Conservation (phyloP, 1,284 basidiomycete species). For the Malassezia yamatoensis region DNA sequence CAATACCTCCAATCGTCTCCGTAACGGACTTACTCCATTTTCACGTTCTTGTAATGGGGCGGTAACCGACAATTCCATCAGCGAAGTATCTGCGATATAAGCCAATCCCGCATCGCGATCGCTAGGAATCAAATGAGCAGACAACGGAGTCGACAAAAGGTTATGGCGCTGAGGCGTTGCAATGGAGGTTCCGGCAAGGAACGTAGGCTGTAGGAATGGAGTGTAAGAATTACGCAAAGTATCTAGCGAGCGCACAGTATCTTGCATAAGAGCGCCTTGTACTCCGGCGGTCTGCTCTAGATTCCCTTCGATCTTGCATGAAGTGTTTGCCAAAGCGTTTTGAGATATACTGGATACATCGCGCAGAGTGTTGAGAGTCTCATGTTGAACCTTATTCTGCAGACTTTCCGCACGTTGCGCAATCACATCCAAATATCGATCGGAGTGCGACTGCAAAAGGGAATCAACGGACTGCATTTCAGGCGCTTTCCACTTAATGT, state of each 20-base stretch:
- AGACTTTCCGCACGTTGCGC: background rate
- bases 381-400: background rate
- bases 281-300: background rate
- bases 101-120: slow-evolving; percentile 24
- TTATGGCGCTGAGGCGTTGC: slow-evolving; percentile 31
- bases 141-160: slow-evolving; percentile 13
- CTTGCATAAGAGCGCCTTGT: background rate
- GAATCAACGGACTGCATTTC: background rate
- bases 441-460: background rate
- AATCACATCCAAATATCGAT: background rate
- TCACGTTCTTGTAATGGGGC: background rate
- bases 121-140: slow-evolving; percentile 26
- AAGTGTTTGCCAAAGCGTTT: background rate
- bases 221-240: background rate
- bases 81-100: slow-evolving; percentile 1
- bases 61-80: background rate
- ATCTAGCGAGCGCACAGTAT: background rate
- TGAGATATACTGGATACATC: background rate
- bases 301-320: background rate
- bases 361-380: background rate
- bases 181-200: slow-evolving; percentile 20
- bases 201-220: slow-evolving; percentile 15
- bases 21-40: background rate
- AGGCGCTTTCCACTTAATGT: slow-evolving; percentile 4
- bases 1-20: background rate